A percentile compares a stretch with the other conserved stretches of the same genome.
Conservation (phyloP, 805 yeast species). For the Spathaspora boniae region DNA sequence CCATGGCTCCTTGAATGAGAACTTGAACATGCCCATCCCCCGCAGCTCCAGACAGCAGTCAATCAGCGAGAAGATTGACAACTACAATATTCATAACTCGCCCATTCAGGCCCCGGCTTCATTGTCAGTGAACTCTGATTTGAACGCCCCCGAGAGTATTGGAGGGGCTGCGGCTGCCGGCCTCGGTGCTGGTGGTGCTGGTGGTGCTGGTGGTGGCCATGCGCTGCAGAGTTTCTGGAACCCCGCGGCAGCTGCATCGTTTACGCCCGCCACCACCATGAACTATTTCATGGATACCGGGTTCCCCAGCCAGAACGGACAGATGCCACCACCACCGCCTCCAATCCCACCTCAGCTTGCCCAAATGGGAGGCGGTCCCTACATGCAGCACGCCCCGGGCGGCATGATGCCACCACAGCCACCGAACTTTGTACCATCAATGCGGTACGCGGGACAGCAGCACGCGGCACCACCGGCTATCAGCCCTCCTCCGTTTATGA, state of each 20-base stretch:
- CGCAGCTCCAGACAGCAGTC: conserved; percentile 47
- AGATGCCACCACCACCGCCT: conserved; percentile 17
- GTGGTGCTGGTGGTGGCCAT: conserved; percentile 15
- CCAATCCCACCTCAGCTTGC: conserved; percentile 15
- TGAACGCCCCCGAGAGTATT: conserved; percentile 11
- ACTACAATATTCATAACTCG: conserved; percentile 44
- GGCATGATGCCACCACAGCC: no score
- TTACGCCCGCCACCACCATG: conserved; percentile 40
- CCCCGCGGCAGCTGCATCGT: conserved; percentile 60
- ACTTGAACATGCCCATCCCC: conserved; percentile 34
- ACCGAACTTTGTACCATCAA: no score
- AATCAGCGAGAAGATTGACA: conserved; percentile 62
- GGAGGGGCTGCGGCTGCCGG: conserved; percentile 3
- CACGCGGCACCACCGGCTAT: no score
- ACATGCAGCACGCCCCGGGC: neutral
- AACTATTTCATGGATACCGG: conserved; percentile 27
- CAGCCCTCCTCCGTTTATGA: conserved; percentile 38
- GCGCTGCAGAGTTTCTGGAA: conserved; percentile 51
- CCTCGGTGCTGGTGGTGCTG: conserved; percentile 12
- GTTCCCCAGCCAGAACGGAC: no score
- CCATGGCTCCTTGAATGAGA: conserved; percentile 41
- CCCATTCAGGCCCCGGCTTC: conserved; percentile 44
- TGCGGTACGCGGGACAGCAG: no score
- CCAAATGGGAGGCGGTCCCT: neutral
- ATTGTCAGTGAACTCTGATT: conserved; percentile 28